Base-by-base conservation (phyloP, 495 filamentous ascomycete species). In the Bacidia rubella region DNA sequence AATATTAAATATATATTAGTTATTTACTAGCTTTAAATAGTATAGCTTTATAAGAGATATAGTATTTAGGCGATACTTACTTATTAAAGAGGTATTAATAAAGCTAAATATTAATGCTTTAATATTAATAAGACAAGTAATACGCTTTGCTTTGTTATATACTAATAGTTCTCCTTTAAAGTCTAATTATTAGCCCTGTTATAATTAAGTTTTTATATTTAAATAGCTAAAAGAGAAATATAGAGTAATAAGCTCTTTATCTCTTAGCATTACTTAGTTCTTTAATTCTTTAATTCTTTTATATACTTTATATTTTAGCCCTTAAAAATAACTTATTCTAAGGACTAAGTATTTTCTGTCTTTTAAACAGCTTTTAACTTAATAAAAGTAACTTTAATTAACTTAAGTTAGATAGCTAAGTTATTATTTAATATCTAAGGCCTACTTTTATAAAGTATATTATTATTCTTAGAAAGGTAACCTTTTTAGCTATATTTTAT, bases 31-130 rank as follows among this genome's bases (percentile, higher is more conserved):
- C 41, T 19, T 44, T 19, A 44, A 17, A 5, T 44, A 7, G 19
- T 44, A 44, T 44, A 44, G 21, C 21, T 44, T 44, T 44, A 44
- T 19, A 19, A 44, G 21, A 9, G 21, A 44, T 19, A 46, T 46
- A 46, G 21, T 46, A 46, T 46, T 46, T 24, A 21, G 3, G 3
- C 22, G 7, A 17, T 9, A 11, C 42, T 15, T 41, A 20, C 42
- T 22, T 40, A 23, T 52, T 52, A 52, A 5, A 9, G 20, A 32
- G n/a, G n/a, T 45, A 21, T 46, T 21, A 46, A 46, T 52, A 52
- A n/a, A 40, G 20, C 39, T 41, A 20, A 23, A 7, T 52, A 40
- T 52, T 19, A 11, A 42, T 44, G 35, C 41, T 22, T 44, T 44
- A 44, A 19, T 44, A 44, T 44, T 44, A 19, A 19, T 44, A 9